Base-by-base conservation (phyloP, 306 rosid species). In the Pueraria montana region DNA sequence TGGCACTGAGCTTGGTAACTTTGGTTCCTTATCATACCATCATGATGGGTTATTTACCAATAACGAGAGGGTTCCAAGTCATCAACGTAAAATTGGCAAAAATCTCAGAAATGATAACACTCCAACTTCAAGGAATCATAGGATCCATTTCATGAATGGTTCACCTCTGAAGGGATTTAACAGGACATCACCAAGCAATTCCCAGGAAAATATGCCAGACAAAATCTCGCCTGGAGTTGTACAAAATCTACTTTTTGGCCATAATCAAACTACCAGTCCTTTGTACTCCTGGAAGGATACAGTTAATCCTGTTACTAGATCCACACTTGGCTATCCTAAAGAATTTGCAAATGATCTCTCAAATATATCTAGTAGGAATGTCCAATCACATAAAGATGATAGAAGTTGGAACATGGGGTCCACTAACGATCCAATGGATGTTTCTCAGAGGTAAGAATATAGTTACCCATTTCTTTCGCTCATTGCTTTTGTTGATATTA, bases 391-490 rank as follows among this genome's bases (percentile, higher is more conserved):
- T 70, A 82, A 66, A 87, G 92, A 89, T 64, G 87, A 83, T 75
- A 84, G 82, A 72, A 82, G 78, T 63, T 82, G 88, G 96, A 84
- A 87, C 24, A 20, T 59, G 16, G 76, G 36, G 80, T 76, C 91
- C 43, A 73, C 90, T 80, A 86, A 92, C 65, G 90, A 92, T 67
- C 83, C 88, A 34, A 88, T 90, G 95, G 92, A 89, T 56, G 72
- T 86, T 56, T 87, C 95, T 64, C 82, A 55, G 88, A 88, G 94
- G 98, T 96, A 83, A 87, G 84, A 77, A 76, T 78, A 58, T 62
- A 55, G 62, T 38, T 53, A 32, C 59, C 50, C 46, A n/a, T 77
- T 76, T 66, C 12, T 43, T 56, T 27, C 55, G 32, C 3, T 40
- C 27, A 10, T 45, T 66, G 34, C 63, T 52, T 56, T 23, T 72